These are phyloP conservation scores for Magnolia officinalis DNA, from an alignment of 164 flowering plant species.

Conservation along the genomic window DNA sequence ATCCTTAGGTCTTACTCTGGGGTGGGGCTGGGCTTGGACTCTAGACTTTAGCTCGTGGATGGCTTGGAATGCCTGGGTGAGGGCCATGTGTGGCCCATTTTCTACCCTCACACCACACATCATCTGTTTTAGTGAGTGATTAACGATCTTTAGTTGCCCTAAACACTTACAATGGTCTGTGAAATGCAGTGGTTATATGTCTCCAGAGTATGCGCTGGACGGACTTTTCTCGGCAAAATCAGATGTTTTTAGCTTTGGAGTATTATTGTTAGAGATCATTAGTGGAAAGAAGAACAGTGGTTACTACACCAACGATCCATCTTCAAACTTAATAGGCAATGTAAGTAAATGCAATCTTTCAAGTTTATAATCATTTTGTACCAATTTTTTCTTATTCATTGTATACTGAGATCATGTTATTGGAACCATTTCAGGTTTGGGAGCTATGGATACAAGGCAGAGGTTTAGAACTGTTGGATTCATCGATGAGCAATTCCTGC, in stretches of 20 bases:
- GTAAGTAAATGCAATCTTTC: neutral
- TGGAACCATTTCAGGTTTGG: conserved; percentile 13
- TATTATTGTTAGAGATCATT: conserved; percentile 31
- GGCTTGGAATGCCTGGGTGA: too few species aligned
- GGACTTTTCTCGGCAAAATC: conserved; percentile 42
- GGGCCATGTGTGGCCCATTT: too few species aligned
- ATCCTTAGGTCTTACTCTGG: too few species aligned
- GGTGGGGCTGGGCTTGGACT: too few species aligned
- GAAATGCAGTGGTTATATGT: conserved; percentile 41
- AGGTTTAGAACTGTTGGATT: conserved; percentile 10
- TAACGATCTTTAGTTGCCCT: too few species aligned
- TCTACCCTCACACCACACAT: too few species aligned
- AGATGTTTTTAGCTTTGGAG: conserved; percentile 50
- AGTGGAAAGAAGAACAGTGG: conserved; percentile 24
- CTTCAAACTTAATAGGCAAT: neutral
- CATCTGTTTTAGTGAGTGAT: too few species aligned
- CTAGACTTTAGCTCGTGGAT: too few species aligned
- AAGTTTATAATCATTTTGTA: neutral
- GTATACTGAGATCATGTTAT: too few species aligned
- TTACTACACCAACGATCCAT: neutral
- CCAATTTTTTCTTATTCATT: too few species aligned
- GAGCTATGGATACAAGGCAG: conserved; percentile 12
- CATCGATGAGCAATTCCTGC: neutral
- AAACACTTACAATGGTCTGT: neutral
- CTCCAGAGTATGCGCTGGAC: conserved; percentile 36